Conservation (phyloP, 768 basidiomycete genomes). For the Cystobasidium onofrii region DNA sequence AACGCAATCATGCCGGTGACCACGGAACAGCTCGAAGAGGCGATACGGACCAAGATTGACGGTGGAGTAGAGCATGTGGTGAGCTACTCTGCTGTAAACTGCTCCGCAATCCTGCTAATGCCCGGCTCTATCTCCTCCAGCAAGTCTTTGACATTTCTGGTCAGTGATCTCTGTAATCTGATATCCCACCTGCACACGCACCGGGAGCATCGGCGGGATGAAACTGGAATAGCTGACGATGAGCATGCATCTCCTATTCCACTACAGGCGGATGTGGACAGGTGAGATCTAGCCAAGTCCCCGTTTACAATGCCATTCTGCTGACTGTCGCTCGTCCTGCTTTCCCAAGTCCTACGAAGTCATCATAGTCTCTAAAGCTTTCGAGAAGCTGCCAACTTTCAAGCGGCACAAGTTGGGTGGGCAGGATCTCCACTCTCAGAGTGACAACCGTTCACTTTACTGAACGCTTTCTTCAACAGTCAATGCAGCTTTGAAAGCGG, state of each 20-base stretch:
- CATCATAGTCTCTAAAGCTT: slow-evolving; percentile 40
- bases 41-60: slow-evolving; percentile 1
- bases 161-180: slow-evolving; percentile 23
- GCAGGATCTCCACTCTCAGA: neutral
- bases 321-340: neutral
- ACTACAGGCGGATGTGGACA: slow-evolving; percentile 32
- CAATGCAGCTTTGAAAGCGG: slow-evolving; percentile 41
- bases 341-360: slow-evolving; percentile 41
- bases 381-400: slow-evolving; percentile 40
- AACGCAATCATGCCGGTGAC: slow-evolving; percentile 11
- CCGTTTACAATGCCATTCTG: neutral
- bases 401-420: slow-evolving; percentile 40
- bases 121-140: slow-evolving; percentile 17
- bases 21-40: slow-evolving; percentile 23
- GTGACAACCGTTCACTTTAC: neutral
- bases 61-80: slow-evolving; percentile 29
- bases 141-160: slow-evolving; percentile 41
- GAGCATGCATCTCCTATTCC: neutral
- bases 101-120: neutral
- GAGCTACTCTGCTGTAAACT: neutral
- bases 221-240: neutral
- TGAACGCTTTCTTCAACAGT: slow-evolving; percentile 27
- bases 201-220: neutral
- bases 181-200: neutral
- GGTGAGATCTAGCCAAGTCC: slow-evolving; percentile 1